Percentiles rank a stretch among this genome's conserved stretches.
Conservation (phyloP, 164 flowering plant genomes). For the Berberis vulgaris region DNA sequence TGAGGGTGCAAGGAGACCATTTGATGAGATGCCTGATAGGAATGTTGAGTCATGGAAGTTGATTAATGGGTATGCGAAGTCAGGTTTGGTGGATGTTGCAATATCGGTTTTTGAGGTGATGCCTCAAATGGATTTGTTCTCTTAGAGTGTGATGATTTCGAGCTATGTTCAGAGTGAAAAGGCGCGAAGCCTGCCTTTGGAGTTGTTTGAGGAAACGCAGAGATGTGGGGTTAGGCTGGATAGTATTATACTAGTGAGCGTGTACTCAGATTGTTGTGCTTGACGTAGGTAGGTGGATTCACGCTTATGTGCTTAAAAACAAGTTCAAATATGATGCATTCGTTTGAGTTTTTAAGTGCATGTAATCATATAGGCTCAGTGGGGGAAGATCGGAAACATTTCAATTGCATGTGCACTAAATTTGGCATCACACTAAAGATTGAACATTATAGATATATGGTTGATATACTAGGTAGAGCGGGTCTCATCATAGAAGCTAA, state of each 20-base stretch:
- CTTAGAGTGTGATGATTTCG: slow-evolving; percentile 21
- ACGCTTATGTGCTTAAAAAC: slow-evolving; percentile 9
- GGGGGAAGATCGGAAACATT: slow-evolving; percentile 10
- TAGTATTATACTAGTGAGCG: slow-evolving; percentile 12
- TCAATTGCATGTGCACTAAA: slow-evolving; percentile 6
- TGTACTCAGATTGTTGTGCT: slow-evolving; percentile 20
- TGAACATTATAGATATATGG: slow-evolving; percentile 19
- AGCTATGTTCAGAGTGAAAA: slow-evolving; percentile 7
- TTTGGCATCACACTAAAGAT: slow-evolving; percentile 9
- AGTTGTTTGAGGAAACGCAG: slow-evolving; percentile 13
- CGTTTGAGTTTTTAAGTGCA: slow-evolving; percentile 16
- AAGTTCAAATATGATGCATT: slow-evolving; percentile 11
- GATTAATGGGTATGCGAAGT: slow-evolving; percentile 18
- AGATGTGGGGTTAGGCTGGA: slow-evolving; percentile 11
- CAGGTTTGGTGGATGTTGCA: slow-evolving; percentile 12
- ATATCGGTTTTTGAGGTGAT: slow-evolving; percentile 14
- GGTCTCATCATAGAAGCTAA: slow-evolving; percentile 16
- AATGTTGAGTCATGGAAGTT: slow-evolving; percentile 22
- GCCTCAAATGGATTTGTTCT: slow-evolving; percentile 13
- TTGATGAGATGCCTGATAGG: slow-evolving; percentile 16
- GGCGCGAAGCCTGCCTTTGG: slow-evolving; percentile 7
- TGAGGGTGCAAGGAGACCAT: slow-evolving; percentile 2
- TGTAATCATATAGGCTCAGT: slow-evolving; percentile 18
- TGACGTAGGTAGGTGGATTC: slow-evolving; percentile 21
- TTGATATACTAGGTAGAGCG: slow-evolving; percentile 13